Conservation (phyloP, 78 protist species). For the Chrysochromulina tobinii region DNA sequence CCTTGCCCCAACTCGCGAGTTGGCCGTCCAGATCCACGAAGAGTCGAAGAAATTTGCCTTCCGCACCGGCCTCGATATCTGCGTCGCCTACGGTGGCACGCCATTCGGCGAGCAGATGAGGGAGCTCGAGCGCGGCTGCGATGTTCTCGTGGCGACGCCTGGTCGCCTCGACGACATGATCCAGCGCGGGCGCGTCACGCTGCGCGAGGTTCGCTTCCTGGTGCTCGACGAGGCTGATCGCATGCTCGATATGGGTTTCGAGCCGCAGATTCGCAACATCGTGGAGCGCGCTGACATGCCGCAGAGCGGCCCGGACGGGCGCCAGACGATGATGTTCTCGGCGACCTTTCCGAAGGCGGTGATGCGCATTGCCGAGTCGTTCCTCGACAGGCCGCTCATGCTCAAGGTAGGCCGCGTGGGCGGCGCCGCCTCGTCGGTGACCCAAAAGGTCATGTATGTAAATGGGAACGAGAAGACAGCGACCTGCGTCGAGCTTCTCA, state of each 20-base stretch:
- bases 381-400: constrained; percentile 84
- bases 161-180: constrained; percentile 95
- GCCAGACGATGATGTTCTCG: constrained; percentile 97
- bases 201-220: constrained; percentile 43
- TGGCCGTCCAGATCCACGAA: not conserved
- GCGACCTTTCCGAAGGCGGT: constrained; percentile 97
- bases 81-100: constrained; percentile 96
- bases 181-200: constrained; percentile 79
- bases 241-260: constrained; percentile 95
- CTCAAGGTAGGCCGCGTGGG: constrained; percentile 97
- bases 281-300: constrained; percentile 87
- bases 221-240: constrained; percentile 94
- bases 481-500: constrained; percentile 79
- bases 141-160: constrained; percentile 95
- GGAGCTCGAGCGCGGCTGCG: constrained; percentile 81
- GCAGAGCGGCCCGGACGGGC: constrained; percentile 57
- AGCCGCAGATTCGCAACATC: constrained; percentile 96
- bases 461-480: constrained; percentile 88
- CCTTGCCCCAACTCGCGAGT: constrained; percentile 65
- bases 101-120: not conserved
- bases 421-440: constrained; percentile 84
- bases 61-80: constrained; percentile 72
- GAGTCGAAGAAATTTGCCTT: constrained; percentile 70
- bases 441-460: constrained; percentile 69
- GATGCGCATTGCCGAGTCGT: constrained; percentile 91